phyloP scores from a whole-genome alignment of 129 eudicot species.

The sunflower (Helianthus annuus) region HanXRQr2.0-SUNRISE NC_035446.2:88082687-88083186 shows the following conservation, averaged over 20 bases:
- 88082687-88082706: slow-evolving; percentile 64
- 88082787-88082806: slow-evolving; percentile 77
- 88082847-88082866: slow-evolving; percentile 99
- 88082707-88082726: slow-evolving; percentile 20
- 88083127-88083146: slow-evolving; percentile 93
- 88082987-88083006: slow-evolving; percentile 84
- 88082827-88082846: slow-evolving; percentile 93
- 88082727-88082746: slow-evolving; percentile 21
- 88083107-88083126: slow-evolving; percentile 13
- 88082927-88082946: background rate
- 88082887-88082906: background rate
- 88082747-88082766: slow-evolving; percentile 16
- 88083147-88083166: slow-evolving; percentile 99
- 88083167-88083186: slow-evolving; percentile 98
- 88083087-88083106: background rate
- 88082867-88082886: slow-evolving; percentile 63
- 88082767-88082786: slow-evolving; percentile 81
- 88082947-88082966: slow-evolving; percentile 7
- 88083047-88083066: background rate
- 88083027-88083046: background rate
- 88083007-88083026: slow-evolving; percentile 90
- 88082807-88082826: slow-evolving; percentile 91
- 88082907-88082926: slow-evolving; percentile 1
- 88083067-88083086: background rate
- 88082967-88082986: slow-evolving; percentile 99